These are phyloP conservation scores for Cordyceps sp. DNA, from an alignment of 2,329 filamentous ascomycete species.

Conservation along the genomic window DNA sequence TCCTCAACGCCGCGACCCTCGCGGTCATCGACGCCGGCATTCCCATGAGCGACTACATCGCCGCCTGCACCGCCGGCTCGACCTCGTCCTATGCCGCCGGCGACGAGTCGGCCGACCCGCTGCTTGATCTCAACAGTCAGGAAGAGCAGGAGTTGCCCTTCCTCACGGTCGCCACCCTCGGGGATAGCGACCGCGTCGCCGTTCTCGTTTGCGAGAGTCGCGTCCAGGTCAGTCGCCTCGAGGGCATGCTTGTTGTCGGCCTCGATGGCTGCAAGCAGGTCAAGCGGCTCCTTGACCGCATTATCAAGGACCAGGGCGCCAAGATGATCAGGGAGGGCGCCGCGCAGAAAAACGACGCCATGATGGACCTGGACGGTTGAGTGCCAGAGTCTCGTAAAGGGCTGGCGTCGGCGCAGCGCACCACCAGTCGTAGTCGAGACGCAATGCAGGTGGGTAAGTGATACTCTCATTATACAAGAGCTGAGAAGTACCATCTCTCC, in stretches of 20 bases:
- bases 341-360: constrained; percentile 28
- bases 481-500: too few relatives aligned
- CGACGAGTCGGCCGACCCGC: constrained; percentile 55
- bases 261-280: constrained; percentile 86
- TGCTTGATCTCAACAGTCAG: constrained; percentile 62
- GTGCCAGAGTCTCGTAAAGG: background rate
- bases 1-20: constrained; percentile 80
- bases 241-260: constrained; percentile 85
- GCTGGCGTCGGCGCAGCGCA: background rate
- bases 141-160: constrained; percentile 83
- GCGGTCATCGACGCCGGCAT: constrained; percentile 90
- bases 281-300: constrained; percentile 60
- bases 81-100: constrained; percentile 49
- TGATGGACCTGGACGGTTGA: constrained; percentile 13
- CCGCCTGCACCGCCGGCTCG: constrained; percentile 74
- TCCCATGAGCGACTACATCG: constrained; percentile 85
- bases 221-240: constrained; percentile 64
- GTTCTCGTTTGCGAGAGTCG: constrained; percentile 77
- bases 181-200: constrained; percentile 56
- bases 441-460: too few relatives aligned
- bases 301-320: constrained; percentile 56
- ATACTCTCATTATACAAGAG: too few relatives aligned
- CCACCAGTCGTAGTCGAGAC: too few relatives aligned
- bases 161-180: constrained; percentile 69
- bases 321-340: constrained; percentile 43